Evolutionary conservation across 2,329 filamentous ascomycete genomes (phyloP).

Genomic region (Chrysoporthe deuterocubensis): DNA sequence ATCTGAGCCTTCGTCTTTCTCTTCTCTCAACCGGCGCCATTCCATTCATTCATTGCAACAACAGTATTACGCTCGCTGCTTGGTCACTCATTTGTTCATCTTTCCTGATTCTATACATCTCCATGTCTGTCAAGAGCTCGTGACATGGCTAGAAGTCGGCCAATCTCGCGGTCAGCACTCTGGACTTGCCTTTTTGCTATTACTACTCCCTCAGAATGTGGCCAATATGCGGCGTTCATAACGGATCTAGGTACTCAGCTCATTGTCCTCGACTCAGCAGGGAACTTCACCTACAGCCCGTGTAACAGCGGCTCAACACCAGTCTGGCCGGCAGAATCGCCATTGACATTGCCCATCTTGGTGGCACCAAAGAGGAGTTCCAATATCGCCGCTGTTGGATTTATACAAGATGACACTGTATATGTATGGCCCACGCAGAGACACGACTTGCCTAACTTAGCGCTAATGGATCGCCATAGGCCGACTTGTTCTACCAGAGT

Average conservation of each 20-base stretch:
- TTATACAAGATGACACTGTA: not conserved
- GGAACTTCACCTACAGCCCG: slow-evolving; percentile 13
- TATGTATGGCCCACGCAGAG: not conserved
- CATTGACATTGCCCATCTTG: not conserved
- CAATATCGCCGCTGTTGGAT: slow-evolving; percentile 17
- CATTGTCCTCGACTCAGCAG: slow-evolving; percentile 9
- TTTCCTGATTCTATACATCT: not conserved
- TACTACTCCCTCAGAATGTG: not conserved
- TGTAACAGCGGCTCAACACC: slow-evolving; percentile 16
- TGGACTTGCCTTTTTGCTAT: not conserved
- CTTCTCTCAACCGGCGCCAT: not conserved
- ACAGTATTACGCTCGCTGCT: not conserved
- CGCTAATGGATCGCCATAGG: not conserved
- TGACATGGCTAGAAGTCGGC: slow-evolving; percentile 2
- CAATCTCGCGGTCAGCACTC: not conserved
- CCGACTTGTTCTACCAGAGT: slow-evolving; percentile 14
- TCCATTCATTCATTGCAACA: not conserved
- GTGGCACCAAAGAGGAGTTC: not conserved
- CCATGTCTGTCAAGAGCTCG: not conserved
- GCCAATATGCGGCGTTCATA: slow-evolving; percentile 14
- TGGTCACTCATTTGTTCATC: not conserved
- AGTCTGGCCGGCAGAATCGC: not conserved
- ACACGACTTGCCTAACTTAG: not conserved
- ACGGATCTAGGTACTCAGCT: slow-evolving; percentile 14
- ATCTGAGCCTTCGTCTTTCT: not conserved